phyloP scores from a whole-genome alignment of 192 early-diverging fungal species.

The Linnemannia exigua region DNA sequence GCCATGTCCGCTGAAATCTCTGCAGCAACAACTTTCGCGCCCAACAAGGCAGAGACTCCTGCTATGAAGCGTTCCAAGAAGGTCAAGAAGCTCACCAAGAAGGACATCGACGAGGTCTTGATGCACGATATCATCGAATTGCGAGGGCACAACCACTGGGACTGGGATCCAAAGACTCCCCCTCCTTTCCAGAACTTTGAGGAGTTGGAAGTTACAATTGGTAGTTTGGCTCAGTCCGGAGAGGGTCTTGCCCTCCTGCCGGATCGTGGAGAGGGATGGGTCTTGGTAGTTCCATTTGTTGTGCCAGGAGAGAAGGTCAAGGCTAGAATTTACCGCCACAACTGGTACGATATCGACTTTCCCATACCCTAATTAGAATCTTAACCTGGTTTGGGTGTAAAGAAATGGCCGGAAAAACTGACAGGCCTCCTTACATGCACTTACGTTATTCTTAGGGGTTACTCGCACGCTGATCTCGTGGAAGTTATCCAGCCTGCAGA shows the following conservation, averaged over 20 bases:
- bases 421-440: background rate
- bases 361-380: background rate
- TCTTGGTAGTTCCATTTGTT: slow-evolving; percentile 46
- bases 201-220: slow-evolving; percentile 51
- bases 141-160: slow-evolving; percentile 48
- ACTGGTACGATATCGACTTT: slow-evolving; percentile 27
- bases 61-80: slow-evolving; percentile 38
- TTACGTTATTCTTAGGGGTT: slow-evolving; percentile 26
- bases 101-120: slow-evolving; percentile 54
- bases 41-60: background rate
- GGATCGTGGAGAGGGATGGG: slow-evolving; percentile 54
- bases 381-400: background rate
- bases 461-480: slow-evolving; percentile 54
- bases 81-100: slow-evolving; percentile 52
- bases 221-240: slow-evolving; percentile 48
- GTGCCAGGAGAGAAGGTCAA: slow-evolving; percentile 50
- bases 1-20: slow-evolving; percentile 14
- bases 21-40: background rate
- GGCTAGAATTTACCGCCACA: slow-evolving; percentile 52
- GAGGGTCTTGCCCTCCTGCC: slow-evolving; percentile 47
- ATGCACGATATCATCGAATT: slow-evolving; percentile 54
- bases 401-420: background rate
- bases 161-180: slow-evolving; percentile 47
- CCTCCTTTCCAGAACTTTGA: slow-evolving; percentile 57
- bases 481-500: slow-evolving; percentile 46